Conservation (phyloP, 192 early-diverging fungal species). For the Radiomyces spectabilis region DNA sequence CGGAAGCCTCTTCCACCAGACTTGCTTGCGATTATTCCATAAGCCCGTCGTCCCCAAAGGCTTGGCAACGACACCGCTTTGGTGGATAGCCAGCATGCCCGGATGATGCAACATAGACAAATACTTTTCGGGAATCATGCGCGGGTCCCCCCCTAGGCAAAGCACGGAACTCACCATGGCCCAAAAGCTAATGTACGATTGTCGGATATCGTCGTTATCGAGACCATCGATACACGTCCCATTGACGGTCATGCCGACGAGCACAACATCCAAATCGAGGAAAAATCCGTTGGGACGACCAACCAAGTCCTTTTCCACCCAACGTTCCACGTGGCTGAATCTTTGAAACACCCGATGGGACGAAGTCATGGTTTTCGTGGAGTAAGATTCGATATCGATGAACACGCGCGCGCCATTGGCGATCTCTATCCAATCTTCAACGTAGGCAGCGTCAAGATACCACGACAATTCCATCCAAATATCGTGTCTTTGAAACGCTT, state of each 20-base stretch:
- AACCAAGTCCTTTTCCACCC: slow-evolving; percentile 7
- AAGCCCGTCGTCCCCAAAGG: slow-evolving; percentile 10
- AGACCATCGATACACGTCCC: slow-evolving; percentile 20
- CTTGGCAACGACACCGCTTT: slow-evolving; percentile 15
- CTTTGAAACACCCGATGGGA: slow-evolving; percentile 15
- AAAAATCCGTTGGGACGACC: slow-evolving; percentile 15
- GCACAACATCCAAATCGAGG: slow-evolving; percentile 20
- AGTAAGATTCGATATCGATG: slow-evolving; percentile 32
- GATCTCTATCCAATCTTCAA: slow-evolving; percentile 19
- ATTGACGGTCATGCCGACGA: slow-evolving; percentile 22
- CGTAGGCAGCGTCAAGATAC: slow-evolving; percentile 20
- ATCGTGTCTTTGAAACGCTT: slow-evolving; percentile 5
- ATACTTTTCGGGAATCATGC: slow-evolving; percentile 15
- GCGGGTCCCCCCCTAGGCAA: slow-evolving; percentile 24
- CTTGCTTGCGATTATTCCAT: slow-evolving; percentile 18
- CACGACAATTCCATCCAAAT: slow-evolving; percentile 29
- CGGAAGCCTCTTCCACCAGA: slow-evolving; percentile 20
- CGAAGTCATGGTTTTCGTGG: slow-evolving; percentile 18
- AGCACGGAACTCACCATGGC: slow-evolving; percentile 23
- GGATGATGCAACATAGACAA: slow-evolving; percentile 13
- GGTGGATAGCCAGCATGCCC: slow-evolving; percentile 17
- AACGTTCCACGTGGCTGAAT: slow-evolving; percentile 2
- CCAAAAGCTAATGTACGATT: slow-evolving; percentile 24
- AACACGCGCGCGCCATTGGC: slow-evolving; percentile 21
- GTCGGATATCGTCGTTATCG: slow-evolving; percentile 18